Percentiles rank a stretch among this genome's conserved stretches.
Conservation (phyloP, 2,329 filamentous ascomycete species). For the Claviceps sp. region DNA sequence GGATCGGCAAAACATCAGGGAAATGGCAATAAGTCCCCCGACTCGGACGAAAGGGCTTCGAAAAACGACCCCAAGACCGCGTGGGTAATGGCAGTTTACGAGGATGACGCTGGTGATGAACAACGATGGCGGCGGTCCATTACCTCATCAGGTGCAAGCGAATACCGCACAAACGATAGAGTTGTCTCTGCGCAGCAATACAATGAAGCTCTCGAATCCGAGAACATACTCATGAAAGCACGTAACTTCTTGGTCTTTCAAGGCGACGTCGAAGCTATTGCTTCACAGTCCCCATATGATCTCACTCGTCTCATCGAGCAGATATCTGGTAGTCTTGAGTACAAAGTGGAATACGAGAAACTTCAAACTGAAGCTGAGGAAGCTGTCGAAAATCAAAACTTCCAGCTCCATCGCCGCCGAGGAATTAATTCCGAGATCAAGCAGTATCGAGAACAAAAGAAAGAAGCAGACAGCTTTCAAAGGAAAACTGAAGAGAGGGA, state of each 20-base stretch:
- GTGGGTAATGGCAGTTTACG: slow-evolving; percentile 99
- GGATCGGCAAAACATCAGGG: slow-evolving; percentile 58
- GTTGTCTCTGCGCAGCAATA: slow-evolving; percentile 82
- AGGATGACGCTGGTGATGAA: slow-evolving; percentile 90
- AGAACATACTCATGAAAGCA: slow-evolving; percentile 96
- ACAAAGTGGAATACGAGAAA: slow-evolving; percentile 84
- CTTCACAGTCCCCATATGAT: slow-evolving; percentile 86
- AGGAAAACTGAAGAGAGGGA: slow-evolving; percentile 84
- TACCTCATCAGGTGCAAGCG: slow-evolving; percentile 74
- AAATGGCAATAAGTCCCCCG: slow-evolving; percentile 46
- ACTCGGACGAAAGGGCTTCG: slow-evolving; percentile 50
- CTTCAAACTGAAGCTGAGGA: slow-evolving; percentile 79
- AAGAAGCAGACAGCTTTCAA: slow-evolving; percentile 86
- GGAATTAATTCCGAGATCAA: slow-evolving; percentile 97
- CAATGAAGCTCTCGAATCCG: slow-evolving; percentile 79
- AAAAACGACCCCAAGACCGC: slow-evolving; percentile 80
- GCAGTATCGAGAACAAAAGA: slow-evolving; percentile 93
- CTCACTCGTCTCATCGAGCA: slow-evolving; percentile 91
- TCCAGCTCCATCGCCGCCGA: slow-evolving; percentile 76
- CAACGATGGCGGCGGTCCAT: slow-evolving; percentile 95
- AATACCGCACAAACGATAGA: slow-evolving; percentile 93
- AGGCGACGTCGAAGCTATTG: slow-evolving; percentile 93
- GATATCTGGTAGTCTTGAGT: slow-evolving; percentile 90
- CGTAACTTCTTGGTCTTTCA: slow-evolving; percentile 98
- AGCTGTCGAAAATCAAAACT: slow-evolving; percentile 75